Evolutionary conservation across 441 rosid species (phyloP).

Genomic region (Eruca vesicaria): DNA sequence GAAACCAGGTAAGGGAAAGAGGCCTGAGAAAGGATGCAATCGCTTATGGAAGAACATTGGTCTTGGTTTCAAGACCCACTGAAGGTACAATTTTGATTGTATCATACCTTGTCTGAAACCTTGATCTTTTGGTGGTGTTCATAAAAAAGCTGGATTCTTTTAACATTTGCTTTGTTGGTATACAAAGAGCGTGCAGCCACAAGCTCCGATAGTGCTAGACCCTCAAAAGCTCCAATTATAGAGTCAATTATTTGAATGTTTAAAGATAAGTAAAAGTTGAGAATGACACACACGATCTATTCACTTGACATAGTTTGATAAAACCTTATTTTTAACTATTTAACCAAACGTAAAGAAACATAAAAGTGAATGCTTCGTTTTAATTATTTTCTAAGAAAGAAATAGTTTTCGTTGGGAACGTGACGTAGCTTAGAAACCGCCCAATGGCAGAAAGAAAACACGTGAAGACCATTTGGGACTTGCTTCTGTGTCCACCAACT

Average conservation of each 20-base stretch:
- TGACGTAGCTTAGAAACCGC: slow-evolving; percentile 19
- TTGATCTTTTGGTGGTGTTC: not conserved
- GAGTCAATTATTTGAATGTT: not conserved
- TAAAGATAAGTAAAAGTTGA: not conserved
- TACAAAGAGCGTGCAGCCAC: slow-evolving; percentile 10
- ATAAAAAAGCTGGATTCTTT: not conserved
- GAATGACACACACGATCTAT: not conserved
- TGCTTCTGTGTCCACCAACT: slow-evolving; percentile 9
- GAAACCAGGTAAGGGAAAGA: slow-evolving; percentile 70
- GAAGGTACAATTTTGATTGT: slow-evolving; percentile 47
- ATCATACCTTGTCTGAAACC: not conserved
- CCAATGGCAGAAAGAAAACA: not conserved
- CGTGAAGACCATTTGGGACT: slow-evolving; percentile 13
- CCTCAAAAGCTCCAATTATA: not conserved
- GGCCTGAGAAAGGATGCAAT: slow-evolving; percentile 89
- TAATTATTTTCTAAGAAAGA: not conserved
- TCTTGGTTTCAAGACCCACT: slow-evolving; percentile 63
- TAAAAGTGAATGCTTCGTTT: not conserved
- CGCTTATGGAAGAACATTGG: slow-evolving; percentile 77
- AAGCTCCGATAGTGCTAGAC: slow-evolving; percentile 2
- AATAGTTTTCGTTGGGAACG: slow-evolving; percentile 2
- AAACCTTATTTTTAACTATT: not conserved
- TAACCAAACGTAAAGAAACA: not conserved
- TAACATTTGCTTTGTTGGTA: not conserved
- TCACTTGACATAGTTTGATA: slow-evolving; percentile 12